phyloP scores from a whole-genome alignment of 2,329 filamentous ascomycete genomes.

The Colletotrichum sublineola region DNA sequence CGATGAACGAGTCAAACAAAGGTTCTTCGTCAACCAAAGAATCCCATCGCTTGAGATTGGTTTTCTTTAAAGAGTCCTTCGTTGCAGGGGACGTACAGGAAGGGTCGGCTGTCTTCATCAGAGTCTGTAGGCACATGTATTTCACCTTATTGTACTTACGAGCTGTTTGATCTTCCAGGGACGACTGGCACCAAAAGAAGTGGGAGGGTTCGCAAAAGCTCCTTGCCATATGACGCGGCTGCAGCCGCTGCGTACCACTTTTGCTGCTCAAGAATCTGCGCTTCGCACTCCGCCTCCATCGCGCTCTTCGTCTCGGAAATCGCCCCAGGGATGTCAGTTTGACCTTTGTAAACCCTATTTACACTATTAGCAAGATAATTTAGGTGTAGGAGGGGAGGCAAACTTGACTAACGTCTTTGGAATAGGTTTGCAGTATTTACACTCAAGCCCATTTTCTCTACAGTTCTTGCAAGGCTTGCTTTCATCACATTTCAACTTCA shows the following conservation, averaged over 20 bases:
- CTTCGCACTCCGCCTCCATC: constrained; percentile 35
- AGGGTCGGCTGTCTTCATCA: too few relatives aligned
- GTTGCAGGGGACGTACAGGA: too few relatives aligned
- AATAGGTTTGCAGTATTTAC: constrained; percentile 90
- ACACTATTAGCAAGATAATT: constrained; percentile 49
- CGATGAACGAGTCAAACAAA: too few relatives aligned
- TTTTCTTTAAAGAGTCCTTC: too few relatives aligned
- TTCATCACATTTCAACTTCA: constrained; percentile 94
- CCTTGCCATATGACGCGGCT: too few relatives aligned
- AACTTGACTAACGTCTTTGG: constrained; percentile 82
- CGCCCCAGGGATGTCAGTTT: constrained; percentile 71
- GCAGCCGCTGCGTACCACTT: not conserved
- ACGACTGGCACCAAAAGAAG: too few relatives aligned
- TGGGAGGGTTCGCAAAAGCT: too few relatives aligned
- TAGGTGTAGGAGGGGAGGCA: constrained; percentile 47
- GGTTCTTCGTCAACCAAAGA: too few relatives aligned
- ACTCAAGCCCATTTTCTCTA: constrained; percentile 85
- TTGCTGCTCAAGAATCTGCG: constrained; percentile 1
- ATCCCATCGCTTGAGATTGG: too few relatives aligned
- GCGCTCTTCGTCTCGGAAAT: constrained; percentile 52
- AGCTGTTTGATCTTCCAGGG: too few relatives aligned
- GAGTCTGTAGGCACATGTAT: too few relatives aligned
- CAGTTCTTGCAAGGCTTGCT: constrained; percentile 87
- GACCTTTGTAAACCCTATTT: constrained; percentile 69
- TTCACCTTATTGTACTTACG: too few relatives aligned